Conservation (phyloP, 1,284 basidiomycete species). For the Cystobasidium pallidum region DNA sequence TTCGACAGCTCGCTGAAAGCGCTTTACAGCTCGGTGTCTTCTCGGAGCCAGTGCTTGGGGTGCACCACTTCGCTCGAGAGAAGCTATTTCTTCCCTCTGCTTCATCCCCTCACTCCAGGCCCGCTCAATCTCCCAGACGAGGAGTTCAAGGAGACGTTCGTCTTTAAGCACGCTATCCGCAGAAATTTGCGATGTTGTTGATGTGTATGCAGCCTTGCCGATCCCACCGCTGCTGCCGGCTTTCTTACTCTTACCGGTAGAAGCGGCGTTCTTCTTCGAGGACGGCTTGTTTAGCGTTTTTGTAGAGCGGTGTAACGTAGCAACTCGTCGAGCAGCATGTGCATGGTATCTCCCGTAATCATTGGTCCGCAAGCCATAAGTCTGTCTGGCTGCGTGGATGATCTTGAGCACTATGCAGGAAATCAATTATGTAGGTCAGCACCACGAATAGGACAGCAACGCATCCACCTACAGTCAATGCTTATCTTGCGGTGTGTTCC, state of each 20-base stretch:
- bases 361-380: constrained; percentile 51
- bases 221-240: background rate
- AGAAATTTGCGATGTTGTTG: constrained; percentile 61
- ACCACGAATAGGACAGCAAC: no score
- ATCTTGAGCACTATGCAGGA: constrained; percentile 49
- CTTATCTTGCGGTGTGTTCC: background rate
- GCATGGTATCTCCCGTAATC: constrained; percentile 50
- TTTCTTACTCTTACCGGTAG: constrained; percentile 44
- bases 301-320: constrained; percentile 21
- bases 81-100: constrained; percentile 27
- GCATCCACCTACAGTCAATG: constrained; percentile 5
- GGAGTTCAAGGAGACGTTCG: constrained; percentile 65
- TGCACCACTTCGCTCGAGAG: constrained; percentile 20
- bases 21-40: constrained; percentile 47
- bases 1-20: constrained; percentile 47
- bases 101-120: constrained; percentile 50
- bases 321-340: background rate
- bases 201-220: constrained; percentile 60
- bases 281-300: constrained; percentile 44
- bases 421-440: background rate
- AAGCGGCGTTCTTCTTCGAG: constrained; percentile 46
- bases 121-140: constrained; percentile 64
- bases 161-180: constrained; percentile 43
- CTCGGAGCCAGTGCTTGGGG: constrained; percentile 44
- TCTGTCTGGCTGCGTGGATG: constrained; percentile 49